Base-by-base conservation (phyloP, 2,329 filamentous ascomycete species). In the Monilinia fructicola region DNA sequence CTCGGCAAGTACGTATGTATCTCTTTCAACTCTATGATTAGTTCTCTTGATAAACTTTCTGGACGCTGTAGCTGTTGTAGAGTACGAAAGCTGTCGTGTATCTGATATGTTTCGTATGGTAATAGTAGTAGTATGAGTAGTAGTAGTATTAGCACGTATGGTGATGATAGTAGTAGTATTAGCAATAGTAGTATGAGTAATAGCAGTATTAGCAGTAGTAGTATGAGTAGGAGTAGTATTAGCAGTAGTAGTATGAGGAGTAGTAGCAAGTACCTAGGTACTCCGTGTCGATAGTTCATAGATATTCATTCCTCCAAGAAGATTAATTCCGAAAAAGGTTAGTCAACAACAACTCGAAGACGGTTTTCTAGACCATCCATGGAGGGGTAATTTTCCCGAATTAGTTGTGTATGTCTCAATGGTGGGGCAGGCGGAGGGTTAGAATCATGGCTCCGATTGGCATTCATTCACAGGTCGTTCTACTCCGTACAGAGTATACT, bases 381-480 rank as follows among this genome's bases (percentile, higher is more conserved):
- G 55, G 40, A 59, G 55, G 55, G 55, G 40, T 59, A 46, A 58
- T 12, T 46, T 31, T 58, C 16, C 55, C 38, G 44, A 44, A 16
- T n/a, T 46, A 4, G 38, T 26, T 42, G 1, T 26, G n/a, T 26
- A 40, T 23, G 54, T 42, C 11, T 14, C 11, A 16, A 31, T 16
- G 56, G 18, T 23, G 55, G 26, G 26, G 40, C 28, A 44, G 38
- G 26, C 28, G 52, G 28, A 38, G 54, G 54, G 35, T 16, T 42
- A 1, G 23, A 14, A 16, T 38, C 21, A 23, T 54, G 21, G 11
- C 31, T 54, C 53, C 53, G 53, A 44, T 54, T 54, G 53, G 31
- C 7, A 40, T 14, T 38, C 23, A 21, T n/a, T 23, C 16, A 46
- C n/a, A 46, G 7, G 16, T 16, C 7, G 40, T 16, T 12, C 16